These are phyloP conservation scores for Camellia lanceoleosa DNA, from an alignment of 148 eudicot genomes.

Conservation along the genomic window DNA sequence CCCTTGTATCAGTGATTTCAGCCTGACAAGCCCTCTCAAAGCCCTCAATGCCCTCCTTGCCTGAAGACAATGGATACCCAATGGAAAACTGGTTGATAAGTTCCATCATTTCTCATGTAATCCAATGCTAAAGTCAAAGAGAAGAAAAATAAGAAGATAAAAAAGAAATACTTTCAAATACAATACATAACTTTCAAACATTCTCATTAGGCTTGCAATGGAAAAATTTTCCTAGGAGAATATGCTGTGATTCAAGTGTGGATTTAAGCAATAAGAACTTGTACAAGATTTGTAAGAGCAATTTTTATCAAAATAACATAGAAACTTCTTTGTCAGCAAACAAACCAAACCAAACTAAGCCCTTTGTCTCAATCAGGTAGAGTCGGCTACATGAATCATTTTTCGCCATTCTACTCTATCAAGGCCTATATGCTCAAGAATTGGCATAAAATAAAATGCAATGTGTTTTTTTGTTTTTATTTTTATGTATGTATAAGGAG, in stretches of 20 bases:
- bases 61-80: constrained; percentile 27
- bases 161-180: background rate
- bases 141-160: background rate
- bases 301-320: background rate
- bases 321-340: background rate
- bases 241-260: background rate
- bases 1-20: constrained; percentile 65
- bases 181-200: background rate
- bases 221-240: background rate
- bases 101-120: background rate
- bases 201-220: constrained; percentile 10
- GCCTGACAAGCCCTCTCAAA: constrained; percentile 68
- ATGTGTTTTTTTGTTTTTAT: background rate
- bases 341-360: background rate
- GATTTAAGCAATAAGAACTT: background rate
- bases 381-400: too few relatives aligned
- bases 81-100: background rate
- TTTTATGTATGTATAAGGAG: constrained; percentile 1
- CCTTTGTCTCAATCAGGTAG: too few relatives aligned
- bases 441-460: background rate
- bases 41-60: constrained; percentile 75
- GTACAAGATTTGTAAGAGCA: background rate
- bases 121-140: background rate
- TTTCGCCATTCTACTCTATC: too few relatives aligned
- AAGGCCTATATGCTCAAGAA: too few relatives aligned